Base-by-base conservation (phyloP, 1,139 yeast genomes). In the Protomyces macrosporus region DNA sequence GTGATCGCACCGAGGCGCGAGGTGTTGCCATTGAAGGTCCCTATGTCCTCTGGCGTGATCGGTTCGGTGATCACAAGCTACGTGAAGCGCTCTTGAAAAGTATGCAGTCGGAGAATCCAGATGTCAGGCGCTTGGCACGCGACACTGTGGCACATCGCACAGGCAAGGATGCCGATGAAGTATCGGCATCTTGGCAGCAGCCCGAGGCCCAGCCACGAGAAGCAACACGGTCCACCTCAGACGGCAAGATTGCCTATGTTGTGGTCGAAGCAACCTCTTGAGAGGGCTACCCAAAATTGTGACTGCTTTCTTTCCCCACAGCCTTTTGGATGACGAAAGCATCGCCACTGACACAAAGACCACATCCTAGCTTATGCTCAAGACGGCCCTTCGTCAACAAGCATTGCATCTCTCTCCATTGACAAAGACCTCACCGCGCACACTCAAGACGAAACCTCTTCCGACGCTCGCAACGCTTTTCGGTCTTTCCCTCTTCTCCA, bases 401-500 rank as follows among this genome's bases (percentile, higher is more conserved):
- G 23, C 32, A 23, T 23, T 23, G 23, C 23, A 23, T 23, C 23
- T 23, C 23, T 23, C 23, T 23, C 2, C 23, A 23, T 23, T 23
- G 23, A 40, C 51, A 10, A 40, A 50, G 7, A 10, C 58, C 10
- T 23, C 50, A n/a, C 50, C 61, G 5, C 48, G 48, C 10, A 23
- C 62, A 14, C 9, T 50, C 45, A 58, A 58, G 39, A 51, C 56
- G 62, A 58, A 52, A 53, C 62, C 62, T 32, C 48, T 52, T 40
- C 56, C 62, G 6, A 57, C 61, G 9, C 61, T 57, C 34, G 61
- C 61, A 57, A 39, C 52, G 35, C 55, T 58, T 32, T 58, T 58
- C 53, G 62, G 56, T 10, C 45, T 58, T 33, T 58, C 62, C 30
- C 56, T 58, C 55, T 58, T 58, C 30, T 58, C 62, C 14, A 58